These are phyloP conservation scores for Fusarium pseudoanthophilum DNA, from an alignment of 2,329 filamentous ascomycete genomes.

Conservation along the genomic window DNA sequence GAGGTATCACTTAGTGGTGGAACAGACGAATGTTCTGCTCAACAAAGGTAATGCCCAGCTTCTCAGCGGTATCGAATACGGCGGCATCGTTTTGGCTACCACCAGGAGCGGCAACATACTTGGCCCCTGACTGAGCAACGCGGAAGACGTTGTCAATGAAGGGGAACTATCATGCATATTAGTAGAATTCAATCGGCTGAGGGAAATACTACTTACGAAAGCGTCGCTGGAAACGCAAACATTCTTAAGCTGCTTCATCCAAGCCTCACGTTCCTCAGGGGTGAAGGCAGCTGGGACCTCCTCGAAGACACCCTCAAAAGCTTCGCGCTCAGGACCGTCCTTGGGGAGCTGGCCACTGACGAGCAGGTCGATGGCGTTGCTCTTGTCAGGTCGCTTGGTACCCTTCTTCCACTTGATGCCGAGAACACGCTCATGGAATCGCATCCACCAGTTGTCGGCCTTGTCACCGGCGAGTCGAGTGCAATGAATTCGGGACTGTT, in stretches of 20 bases:
- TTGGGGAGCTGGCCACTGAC: constrained; percentile 91
- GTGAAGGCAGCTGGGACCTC: constrained; percentile 87
- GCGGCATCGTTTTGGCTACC: constrained; percentile 87
- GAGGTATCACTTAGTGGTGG: constrained; percentile 39
- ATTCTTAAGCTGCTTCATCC: constrained; percentile 82
- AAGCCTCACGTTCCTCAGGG: constrained; percentile 82
- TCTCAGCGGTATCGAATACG: constrained; percentile 90
- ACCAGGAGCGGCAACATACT: constrained; percentile 93
- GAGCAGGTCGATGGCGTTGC: constrained; percentile 95
- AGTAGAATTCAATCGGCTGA: constrained; percentile 16
- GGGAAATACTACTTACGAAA: constrained; percentile 75
- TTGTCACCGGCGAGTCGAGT: constrained; percentile 97
- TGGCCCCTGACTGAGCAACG: constrained; percentile 86
- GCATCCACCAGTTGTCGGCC: constrained; percentile 99
- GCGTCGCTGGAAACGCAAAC: constrained; percentile 94
- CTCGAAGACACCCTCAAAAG: constrained; percentile 91
- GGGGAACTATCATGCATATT: constrained; percentile 74
- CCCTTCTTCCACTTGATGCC: constrained; percentile 97
- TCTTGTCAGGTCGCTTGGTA: constrained; percentile 96
- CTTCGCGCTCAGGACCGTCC: constrained; percentile 82
- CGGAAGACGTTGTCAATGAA: constrained; percentile 99
- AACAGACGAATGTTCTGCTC: constrained; percentile 83
- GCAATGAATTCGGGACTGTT: constrained; percentile 98
- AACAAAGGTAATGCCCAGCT: constrained; percentile 91
- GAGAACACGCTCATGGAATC: constrained; percentile 91